A percentile compares a stretch with the other conserved stretches of the same genome.
Evolutionary conservation across 371 early-diverging fungal genomes (phyloP).

Genomic region (Actinomortierella ambigua): DNA sequence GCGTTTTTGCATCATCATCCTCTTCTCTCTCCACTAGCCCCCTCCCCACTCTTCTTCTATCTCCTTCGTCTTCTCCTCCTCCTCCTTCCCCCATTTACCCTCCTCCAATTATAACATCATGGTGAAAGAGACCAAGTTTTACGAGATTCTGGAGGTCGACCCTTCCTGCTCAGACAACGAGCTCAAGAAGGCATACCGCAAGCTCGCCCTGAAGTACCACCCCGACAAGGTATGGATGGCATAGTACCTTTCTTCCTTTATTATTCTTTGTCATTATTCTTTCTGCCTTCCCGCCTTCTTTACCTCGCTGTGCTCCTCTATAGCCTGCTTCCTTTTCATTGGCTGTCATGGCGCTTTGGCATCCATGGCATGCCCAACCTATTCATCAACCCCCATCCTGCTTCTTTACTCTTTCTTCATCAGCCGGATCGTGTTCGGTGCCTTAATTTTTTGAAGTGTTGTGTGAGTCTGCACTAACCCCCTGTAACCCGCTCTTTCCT

Average conservation of each 20-base stretch:
- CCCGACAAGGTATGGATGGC: constrained; percentile 75
- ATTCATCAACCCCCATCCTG: no score
- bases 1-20: constrained; percentile 11
- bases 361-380: no score
- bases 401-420: no score
- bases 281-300: not conserved
- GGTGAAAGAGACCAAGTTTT: constrained; percentile 87
- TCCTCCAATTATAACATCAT: constrained; percentile 42
- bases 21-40: not conserved
- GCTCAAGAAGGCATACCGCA: constrained; percentile 94
- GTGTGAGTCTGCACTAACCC: no score
- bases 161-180: constrained; percentile 82
- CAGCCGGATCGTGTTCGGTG: no score
- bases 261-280: not conserved
- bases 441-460: no score
- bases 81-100: not conserved
- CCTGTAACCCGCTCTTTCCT: no score
- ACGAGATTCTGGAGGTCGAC: constrained; percentile 89
- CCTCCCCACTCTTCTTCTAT: not conserved
- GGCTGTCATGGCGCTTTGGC: no score
- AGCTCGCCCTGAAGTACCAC: constrained; percentile 96
- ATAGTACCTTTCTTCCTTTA: not conserved
- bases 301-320: not conserved
- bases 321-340: no score
- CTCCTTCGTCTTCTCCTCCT: constrained; percentile 1